Conservation (phyloP, 2,329 filamentous ascomycete species). For the Alternaria sp. region DNA sequence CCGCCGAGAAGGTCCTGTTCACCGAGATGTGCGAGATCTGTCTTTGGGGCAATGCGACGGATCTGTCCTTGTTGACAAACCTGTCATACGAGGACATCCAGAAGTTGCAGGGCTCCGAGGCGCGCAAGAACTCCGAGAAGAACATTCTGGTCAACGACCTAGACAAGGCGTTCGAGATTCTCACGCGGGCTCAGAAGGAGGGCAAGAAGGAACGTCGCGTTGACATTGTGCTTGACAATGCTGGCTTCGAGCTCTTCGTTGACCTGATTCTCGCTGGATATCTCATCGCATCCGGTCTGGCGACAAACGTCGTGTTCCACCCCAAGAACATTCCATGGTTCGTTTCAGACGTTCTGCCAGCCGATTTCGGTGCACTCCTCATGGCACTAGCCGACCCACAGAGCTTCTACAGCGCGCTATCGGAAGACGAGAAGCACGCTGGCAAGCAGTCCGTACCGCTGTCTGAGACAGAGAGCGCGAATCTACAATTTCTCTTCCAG, state of each 20-base stretch:
- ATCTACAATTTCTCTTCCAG: constrained; percentile 78
- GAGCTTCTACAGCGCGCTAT: constrained; percentile 76
- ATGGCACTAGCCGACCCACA: constrained; percentile 78
- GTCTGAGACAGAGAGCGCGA: constrained; percentile 68
- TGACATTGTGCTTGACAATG: constrained; percentile 96
- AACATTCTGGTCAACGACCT: constrained; percentile 94
- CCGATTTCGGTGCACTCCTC: constrained; percentile 83
- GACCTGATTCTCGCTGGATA: constrained; percentile 93
- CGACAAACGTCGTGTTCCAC: constrained; percentile 85
- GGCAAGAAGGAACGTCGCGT: constrained; percentile 74
- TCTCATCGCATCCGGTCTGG: constrained; percentile 81
- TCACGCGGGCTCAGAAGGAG: constrained; percentile 69
- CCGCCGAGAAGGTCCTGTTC: constrained; percentile 80
- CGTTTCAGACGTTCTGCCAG: constrained; percentile 90
- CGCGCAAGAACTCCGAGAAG: constrained; percentile 83
- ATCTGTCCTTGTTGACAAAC: constrained; percentile 87
- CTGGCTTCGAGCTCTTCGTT: constrained; percentile 96
- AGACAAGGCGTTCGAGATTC: constrained; percentile 69
- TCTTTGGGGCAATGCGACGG: constrained; percentile 96
- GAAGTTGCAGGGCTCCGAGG: constrained; percentile 88
- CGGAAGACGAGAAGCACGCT: constrained; percentile 66
- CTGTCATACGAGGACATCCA: constrained; percentile 96
- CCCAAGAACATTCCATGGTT: constrained; percentile 98
- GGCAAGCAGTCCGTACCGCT: constrained; percentile 67
- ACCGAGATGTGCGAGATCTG: constrained; percentile 95